Evolutionary conservation across 2,329 filamentous ascomycete species (phyloP).

Genomic region (Bipolaris cookei): DNA sequence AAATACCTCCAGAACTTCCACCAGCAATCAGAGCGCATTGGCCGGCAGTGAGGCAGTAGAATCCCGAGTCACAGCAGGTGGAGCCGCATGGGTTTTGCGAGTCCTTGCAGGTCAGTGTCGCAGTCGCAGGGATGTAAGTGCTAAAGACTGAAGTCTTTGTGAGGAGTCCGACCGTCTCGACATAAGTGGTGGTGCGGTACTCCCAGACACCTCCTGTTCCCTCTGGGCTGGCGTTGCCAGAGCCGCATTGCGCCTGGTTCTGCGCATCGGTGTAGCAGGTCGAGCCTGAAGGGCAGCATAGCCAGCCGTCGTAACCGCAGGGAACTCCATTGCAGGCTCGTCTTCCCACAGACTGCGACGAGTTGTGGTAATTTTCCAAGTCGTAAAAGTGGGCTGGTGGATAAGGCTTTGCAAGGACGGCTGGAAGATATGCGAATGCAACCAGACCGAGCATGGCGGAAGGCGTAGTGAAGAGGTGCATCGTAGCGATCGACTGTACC

Average conservation of each 20-base stretch:
- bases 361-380: conserved; percentile 38
- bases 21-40: conserved; percentile 62
- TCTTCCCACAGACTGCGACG: conserved; percentile 32
- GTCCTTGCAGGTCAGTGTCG: conserved; percentile 53
- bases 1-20: conserved; percentile 54
- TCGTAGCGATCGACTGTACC: conserved; percentile 21
- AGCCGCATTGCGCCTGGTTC: conserved; percentile 46
- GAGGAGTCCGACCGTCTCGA: conserved; percentile 59
- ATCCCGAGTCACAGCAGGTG: conserved; percentile 73
- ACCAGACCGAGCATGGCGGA: conserved; percentile 64
- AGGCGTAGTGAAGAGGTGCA: conserved; percentile 64
- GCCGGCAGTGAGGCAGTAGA: conserved; percentile 68
- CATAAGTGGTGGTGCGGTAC: conserved; percentile 64
- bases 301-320: conserved; percentile 45
- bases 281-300: conserved; percentile 45
- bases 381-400: conserved; percentile 40
- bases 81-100: conserved; percentile 67
- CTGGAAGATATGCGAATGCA: conserved; percentile 56
- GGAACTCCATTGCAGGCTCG: conserved; percentile 24
- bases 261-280: conserved; percentile 43
- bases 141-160: conserved; percentile 64
- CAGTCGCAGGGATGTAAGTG: conserved; percentile 32
- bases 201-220: conserved; percentile 57
- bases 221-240: conserved; percentile 21
- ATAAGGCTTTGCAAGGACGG: conserved; percentile 56